phyloP scores from a whole-genome alignment of 2,329 filamentous ascomycete genomes.

The Neurospora sp. region DNA sequence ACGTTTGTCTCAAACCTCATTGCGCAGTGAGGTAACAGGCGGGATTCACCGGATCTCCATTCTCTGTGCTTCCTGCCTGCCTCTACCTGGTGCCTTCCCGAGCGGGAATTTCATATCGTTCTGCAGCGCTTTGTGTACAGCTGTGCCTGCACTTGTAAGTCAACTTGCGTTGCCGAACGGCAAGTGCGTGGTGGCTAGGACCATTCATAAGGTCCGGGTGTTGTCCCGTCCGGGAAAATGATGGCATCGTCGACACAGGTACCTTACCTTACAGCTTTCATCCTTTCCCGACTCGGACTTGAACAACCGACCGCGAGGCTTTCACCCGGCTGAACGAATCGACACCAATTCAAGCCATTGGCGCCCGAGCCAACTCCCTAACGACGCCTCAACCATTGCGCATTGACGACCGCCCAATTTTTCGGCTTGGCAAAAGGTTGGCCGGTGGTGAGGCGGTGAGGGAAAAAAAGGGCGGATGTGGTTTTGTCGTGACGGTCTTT shows the following conservation, averaged over 20 bases:
- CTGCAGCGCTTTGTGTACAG: background rate
- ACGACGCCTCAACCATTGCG: constrained; percentile 6
- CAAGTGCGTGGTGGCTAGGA: background rate
- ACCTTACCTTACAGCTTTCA: background rate
- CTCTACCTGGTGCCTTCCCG: background rate
- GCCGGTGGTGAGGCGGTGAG: constrained; percentile 14
- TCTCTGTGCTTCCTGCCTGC: background rate
- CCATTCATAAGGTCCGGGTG: background rate
- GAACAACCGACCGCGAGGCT: background rate
- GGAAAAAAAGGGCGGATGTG: constrained; percentile 6
- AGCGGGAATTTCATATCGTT: background rate
- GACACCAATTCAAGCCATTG: constrained; percentile 17
- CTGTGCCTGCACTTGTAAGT: background rate
- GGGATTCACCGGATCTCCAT: background rate
- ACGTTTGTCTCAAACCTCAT: background rate
- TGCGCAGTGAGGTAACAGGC: background rate
- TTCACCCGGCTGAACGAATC: constrained; percentile 4
- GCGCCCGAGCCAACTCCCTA: constrained; percentile 11
- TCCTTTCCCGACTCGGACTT: constrained; percentile 1
- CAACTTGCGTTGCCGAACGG: background rate
- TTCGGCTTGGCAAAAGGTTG: constrained; percentile 5
- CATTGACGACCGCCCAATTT: constrained; percentile 11
- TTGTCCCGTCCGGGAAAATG: background rate
- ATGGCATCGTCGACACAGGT: constrained; percentile 4
- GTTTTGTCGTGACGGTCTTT: constrained; percentile 5